Evolutionary conservation across 1,284 basidiomycete species (phyloP).

Genomic region (Papiliotrema laurentii): DNA sequence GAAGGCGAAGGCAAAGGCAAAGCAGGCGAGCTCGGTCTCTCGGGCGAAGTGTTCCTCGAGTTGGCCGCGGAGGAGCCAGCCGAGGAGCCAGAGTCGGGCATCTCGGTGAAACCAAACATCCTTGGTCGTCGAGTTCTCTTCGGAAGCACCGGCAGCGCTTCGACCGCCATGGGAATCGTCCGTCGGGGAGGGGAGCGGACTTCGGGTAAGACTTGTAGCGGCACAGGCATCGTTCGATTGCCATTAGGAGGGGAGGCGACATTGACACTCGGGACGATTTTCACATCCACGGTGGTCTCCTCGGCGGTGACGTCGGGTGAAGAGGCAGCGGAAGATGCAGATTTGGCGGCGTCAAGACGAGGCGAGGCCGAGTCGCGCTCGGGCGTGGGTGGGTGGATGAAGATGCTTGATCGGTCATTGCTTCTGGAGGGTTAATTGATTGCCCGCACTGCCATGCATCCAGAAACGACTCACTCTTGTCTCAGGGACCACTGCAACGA

Average conservation of each 20-base stretch:
- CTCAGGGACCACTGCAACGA: slow-evolving; percentile 13
- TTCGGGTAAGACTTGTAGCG: slow-evolving; percentile 40
- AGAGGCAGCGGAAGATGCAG: slow-evolving; percentile 4
- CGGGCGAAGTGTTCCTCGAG: slow-evolving; percentile 21
- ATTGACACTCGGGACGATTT: not conserved
- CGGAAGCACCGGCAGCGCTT: slow-evolving; percentile 23
- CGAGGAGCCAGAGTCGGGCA: slow-evolving; percentile 24
- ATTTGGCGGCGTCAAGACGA: not conserved
- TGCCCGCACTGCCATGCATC: not conserved
- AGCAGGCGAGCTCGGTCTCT: slow-evolving; percentile 6
- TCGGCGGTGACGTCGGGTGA: not conserved
- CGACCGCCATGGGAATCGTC: slow-evolving; percentile 23
- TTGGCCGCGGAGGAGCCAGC: slow-evolving; percentile 21
- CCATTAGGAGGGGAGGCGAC: not conserved
- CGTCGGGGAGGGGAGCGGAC: slow-evolving; percentile 42
- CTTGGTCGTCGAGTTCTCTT: slow-evolving; percentile 35
- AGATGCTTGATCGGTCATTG: slow-evolving; percentile 21
- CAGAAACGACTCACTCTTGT: slow-evolving; percentile 9
- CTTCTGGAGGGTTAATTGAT: not conserved
- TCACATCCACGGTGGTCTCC: slow-evolving; percentile 1
- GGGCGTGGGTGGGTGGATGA: slow-evolving; percentile 35
- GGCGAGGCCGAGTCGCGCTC: slow-evolving; percentile 20
- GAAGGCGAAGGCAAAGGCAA: slow-evolving; percentile 3
- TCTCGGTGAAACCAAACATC: slow-evolving; percentile 47
- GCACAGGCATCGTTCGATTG: slow-evolving; percentile 12